Base-by-base conservation (phyloP, 352 stramenopile genomes). In the Phytophthora boehmeriae region DNA sequence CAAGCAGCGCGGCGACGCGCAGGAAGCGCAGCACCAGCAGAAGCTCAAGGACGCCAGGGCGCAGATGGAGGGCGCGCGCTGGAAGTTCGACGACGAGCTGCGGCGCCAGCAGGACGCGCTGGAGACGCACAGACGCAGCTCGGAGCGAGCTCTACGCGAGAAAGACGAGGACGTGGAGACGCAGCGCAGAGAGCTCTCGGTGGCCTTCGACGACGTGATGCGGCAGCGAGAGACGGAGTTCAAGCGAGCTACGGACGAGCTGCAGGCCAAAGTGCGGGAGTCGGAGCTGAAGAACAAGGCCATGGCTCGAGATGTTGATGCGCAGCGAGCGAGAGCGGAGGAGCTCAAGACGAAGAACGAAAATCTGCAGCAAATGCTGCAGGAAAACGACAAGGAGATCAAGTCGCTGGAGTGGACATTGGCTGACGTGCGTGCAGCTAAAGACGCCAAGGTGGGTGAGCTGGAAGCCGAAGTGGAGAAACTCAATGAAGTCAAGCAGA, bases 131-230 rank as follows among this genome's bases (percentile, higher is more conserved):
- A 78, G 78, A 61, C 71, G 82, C 32, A 78, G 76, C 23, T 57
- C 66, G 25, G 84, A 93, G 28, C 60, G 78, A 1, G 60, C 80
- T 27, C 16, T 95, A 42, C 71, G 83, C 13, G 85, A 95, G 22
- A 84, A 93, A 44, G 79, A 95, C 8, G 84, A 95, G n/a, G 82
- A 93, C 19, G 45, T 91, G 19, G 83, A 95, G 45, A 79, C 68
- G 0, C 76, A 94, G 48, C 81, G 86, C 2, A 75, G 83, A 49
- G 88, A 95, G 45, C 68, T 90, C 34, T 88, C 72, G 17, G 68
- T 86, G 44, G 84, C 83, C 13, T 90, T 93, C 46, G 87, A 95
- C 63, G 84, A 93, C n/a, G 56, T 88, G 20, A 78, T 90, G 75
- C 73, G 86, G 13, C 63, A 86, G 62, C 69, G 82, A 8, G 84